Conservation (phyloP, 2,329 filamentous ascomycete species). For the Penicillium freii region DNA sequence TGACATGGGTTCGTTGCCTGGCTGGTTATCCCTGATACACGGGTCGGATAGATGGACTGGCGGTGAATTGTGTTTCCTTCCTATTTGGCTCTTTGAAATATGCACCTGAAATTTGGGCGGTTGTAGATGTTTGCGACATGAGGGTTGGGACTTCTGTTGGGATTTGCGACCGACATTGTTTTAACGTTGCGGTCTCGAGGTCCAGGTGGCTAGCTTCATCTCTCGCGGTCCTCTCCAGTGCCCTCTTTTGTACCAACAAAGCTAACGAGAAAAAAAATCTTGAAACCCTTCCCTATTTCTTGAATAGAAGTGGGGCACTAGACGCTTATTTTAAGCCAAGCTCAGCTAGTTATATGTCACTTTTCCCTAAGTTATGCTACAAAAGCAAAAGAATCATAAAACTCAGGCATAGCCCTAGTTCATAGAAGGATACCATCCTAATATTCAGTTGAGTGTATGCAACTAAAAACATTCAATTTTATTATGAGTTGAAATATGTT, state of each 20-base stretch:
- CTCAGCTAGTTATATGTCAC: too few relatives aligned
- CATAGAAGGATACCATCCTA: too few relatives aligned
- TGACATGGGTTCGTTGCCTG: slow-evolving; percentile 2
- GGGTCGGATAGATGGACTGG: slow-evolving; percentile 4
- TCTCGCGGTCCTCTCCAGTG: neutral
- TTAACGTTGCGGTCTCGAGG: neutral
- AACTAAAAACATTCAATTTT: too few relatives aligned
- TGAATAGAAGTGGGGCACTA: too few relatives aligned
- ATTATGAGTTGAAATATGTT: too few relatives aligned
- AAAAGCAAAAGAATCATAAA: too few relatives aligned
- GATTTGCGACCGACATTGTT: slow-evolving; percentile 1
- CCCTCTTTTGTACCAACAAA: neutral
- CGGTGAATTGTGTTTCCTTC: slow-evolving; percentile 9
- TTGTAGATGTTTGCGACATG: neutral
- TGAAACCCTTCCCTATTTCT: too few relatives aligned
- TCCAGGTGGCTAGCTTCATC: neutral
- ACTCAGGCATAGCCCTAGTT: too few relatives aligned
- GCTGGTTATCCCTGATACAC: neutral
- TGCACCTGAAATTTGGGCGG: neutral
- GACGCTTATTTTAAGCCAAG: too few relatives aligned
- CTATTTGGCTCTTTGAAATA: neutral
- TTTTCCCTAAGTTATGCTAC: too few relatives aligned
- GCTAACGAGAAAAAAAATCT: too few relatives aligned
- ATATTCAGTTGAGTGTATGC: too few relatives aligned
- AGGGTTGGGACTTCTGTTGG: neutral